Evolutionary conservation across 257 asterid genomes (phyloP), one percentile per base, ranked within the genome.

Genomic region (Rubia yunnanensis): DNA sequence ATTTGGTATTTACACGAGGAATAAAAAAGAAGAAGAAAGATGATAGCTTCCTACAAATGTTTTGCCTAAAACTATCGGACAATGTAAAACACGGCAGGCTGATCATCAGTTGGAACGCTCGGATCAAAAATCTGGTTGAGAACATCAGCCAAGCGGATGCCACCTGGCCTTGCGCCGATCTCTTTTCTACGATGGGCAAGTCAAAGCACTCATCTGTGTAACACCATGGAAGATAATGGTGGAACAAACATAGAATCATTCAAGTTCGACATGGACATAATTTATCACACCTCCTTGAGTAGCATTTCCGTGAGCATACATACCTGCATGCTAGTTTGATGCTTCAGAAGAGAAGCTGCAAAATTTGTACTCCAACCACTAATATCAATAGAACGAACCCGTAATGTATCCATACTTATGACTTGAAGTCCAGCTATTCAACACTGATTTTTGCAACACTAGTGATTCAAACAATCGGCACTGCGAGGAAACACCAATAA

Each of bases 321-420:
- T n/a, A 92, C 67, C 82, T 84, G 72, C 99, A 92, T 23, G 99
- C 95, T 57, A 86, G 44, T 10, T 69, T 66, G 70, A 92, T 48
- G 73, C 99, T 89, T 92, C 96, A 70, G 95, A 83, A 71, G 99
- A 97, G 72, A 84, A 92, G 82, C 97, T 94, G 91, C 69, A 75
- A 70, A 70, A 22, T 26, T 50, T 72, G 10, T 18, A 34, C 9
- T 6, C 41, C 56, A 66, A 5, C 53, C 10, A 44, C 38, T 23
- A 26, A 2, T 26, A 41, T 41, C 38, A 28, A 23, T 22, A 9
- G 22, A n/a, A n/a, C n/a, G n/a, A n/a, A n/a, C n/a, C n/a, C n/a
- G n/a, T n/a, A n/a, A n/a, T n/a, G n/a, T n/a, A n/a, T n/a, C n/a
- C n/a, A n/a, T n/a, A n/a, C n/a, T 30, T 20, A 52, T 52, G 38